Conservation (phyloP, 192 early-diverging fungal genomes). For the Funneliformis mosseae region DNA sequence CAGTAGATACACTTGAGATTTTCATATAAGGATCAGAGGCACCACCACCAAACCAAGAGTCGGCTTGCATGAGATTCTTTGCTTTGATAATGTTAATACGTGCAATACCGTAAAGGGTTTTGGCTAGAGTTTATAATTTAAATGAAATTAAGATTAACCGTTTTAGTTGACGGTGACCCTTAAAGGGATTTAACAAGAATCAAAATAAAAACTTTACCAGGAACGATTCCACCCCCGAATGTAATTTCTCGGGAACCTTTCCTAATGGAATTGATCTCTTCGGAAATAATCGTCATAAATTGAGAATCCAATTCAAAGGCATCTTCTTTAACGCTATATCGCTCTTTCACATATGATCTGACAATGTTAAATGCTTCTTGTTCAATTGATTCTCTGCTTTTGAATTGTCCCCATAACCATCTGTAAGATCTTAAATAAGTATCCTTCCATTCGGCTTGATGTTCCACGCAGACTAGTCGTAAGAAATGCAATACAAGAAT, state of each 20-base stretch:
- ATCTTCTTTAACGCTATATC: conserved; percentile 3
- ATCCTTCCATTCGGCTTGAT: not conserved
- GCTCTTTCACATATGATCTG: not conserved
- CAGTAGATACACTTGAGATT: conserved; percentile 51
- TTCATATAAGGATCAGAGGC: conserved; percentile 92
- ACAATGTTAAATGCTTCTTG: conserved; percentile 10
- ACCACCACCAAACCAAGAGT: conserved; percentile 54
- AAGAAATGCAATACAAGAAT: conserved; percentile 14
- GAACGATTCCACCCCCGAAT: not conserved
- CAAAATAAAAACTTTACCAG: not conserved
- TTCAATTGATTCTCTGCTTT: conserved; percentile 18
- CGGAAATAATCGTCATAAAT: not conserved
- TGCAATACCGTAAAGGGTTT: conserved; percentile 66
- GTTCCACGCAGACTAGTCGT: conserved; percentile 24
- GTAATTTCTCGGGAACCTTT: not conserved
- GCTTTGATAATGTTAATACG: conserved; percentile 75
- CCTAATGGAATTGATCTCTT: not conserved
- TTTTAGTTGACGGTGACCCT: too few species aligned
- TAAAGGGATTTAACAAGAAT: not conserved
- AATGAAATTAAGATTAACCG: too few species aligned
- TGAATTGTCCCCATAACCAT: conserved; percentile 33
- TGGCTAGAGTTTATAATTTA: too few species aligned
- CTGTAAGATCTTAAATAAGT: conserved; percentile 11
- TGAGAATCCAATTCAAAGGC: not conserved
- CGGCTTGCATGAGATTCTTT: conserved; percentile 76